phyloP scores from a whole-genome alignment of 495 filamentous ascomycete species.

The Aspergillus heteromorphus region DNA sequence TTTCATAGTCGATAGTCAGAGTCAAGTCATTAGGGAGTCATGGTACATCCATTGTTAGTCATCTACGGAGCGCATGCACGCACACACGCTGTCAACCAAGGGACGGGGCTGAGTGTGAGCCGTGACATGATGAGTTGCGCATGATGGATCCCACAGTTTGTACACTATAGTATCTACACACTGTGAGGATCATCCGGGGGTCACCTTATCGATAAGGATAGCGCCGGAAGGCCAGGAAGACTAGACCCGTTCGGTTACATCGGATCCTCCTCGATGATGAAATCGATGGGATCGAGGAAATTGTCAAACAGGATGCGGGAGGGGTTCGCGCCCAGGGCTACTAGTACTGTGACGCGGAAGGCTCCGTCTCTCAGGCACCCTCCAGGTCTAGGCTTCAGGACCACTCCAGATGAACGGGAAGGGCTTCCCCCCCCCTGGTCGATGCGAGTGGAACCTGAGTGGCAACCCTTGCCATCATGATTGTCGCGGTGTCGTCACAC shows the following conservation, averaged over 20 bases:
- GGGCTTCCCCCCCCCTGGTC: neutral
- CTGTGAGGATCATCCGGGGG: constrained; percentile 1
- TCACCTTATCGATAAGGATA: constrained; percentile 16
- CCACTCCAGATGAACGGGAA: neutral
- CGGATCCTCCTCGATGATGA: constrained; percentile 13
- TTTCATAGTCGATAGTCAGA: too few species aligned
- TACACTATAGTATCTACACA: neutral
- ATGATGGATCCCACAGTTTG: constrained; percentile 9
- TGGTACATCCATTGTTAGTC: neutral
- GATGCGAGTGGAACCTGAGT: neutral
- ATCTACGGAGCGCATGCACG: neutral
- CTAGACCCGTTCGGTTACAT: constrained; percentile 20
- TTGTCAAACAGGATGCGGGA: too few species aligned
- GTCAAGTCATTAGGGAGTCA: too few species aligned
- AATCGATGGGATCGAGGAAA: neutral
- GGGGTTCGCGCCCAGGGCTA: too few species aligned
- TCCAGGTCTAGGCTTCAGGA: constrained; percentile 8
- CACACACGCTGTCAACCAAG: neutral
- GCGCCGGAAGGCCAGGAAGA: constrained; percentile 8
- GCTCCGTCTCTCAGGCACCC: neutral
- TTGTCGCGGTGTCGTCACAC: constrained; percentile 1
- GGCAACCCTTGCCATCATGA: neutral
- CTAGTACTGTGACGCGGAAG: neutral
- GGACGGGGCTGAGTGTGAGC: neutral
- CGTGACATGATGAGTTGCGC: constrained; percentile 39